Base-by-base conservation (phyloP, 2,329 filamentous ascomycete species). In the Alternaria consortialis region DNA sequence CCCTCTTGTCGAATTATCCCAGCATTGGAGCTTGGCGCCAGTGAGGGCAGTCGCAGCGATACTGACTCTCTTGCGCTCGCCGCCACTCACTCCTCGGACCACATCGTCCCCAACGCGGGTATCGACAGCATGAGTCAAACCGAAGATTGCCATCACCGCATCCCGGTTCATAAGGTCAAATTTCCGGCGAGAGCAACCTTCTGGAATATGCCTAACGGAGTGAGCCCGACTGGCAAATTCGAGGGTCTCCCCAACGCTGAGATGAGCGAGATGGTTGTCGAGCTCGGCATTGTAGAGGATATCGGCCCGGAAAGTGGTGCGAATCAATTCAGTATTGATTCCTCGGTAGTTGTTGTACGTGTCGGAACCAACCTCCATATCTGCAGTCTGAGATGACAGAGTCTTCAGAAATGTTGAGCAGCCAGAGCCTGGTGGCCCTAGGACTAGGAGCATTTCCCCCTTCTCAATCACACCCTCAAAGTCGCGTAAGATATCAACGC, bases 341-440 rank as follows among this genome's bases (percentile, higher is more conserved):
- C 56, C 56, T 32, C 95, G 90, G 74, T 96, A 96, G 80, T 96
- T 94, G 74, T 96, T 88, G 64, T 91, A 88, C 0, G 90, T 89
- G 9, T 83, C 80, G 3, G 90, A 80, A 47, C 92, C 90, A 12
- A 95, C 83, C 68, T 85, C 88, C 69, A 96, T 89, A 54, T 92
- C 93, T 68, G 93, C 90, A 25, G 90, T 92, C 79, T 96, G 91
- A 61, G 92, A 92, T 4, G 92, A 87, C 68, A 96, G 87, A 0
- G 92, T 91, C 82, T 95, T 96, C 59, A 96, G 83, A 64, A 95
- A 89, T 2, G 93, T 96, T 15, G 91, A 92, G 77, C 93, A 97
- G 53, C 90, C 90, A 62, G 82, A 83, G 60, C 80, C 82, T 2
- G 90, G 90, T 56, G 90, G 90, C 12, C 90, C 90, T 29, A 93